Conservation (phyloP, 257 asterid genomes). For the Solanum rostratum region DNA sequence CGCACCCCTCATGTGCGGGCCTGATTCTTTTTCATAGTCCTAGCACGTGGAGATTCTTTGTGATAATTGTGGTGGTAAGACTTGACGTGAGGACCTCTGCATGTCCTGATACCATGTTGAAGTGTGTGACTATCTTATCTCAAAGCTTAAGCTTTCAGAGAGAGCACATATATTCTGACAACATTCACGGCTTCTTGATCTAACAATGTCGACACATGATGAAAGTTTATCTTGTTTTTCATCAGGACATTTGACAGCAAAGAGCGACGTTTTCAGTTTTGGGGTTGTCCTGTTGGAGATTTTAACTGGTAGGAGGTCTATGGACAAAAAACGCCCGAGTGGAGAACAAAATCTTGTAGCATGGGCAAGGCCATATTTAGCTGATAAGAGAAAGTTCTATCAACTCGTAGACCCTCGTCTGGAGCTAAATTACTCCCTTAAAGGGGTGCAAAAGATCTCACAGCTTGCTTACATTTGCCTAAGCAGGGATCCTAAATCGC, state of each 20-base stretch:
- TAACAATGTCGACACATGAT: neutral
- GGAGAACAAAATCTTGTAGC: constrained; percentile 89
- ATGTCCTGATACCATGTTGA: neutral
- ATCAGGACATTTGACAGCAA: constrained; percentile 78
- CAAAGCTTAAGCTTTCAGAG: too few relatives aligned
- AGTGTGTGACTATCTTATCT: too few relatives aligned
- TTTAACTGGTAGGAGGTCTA: constrained; percentile 75
- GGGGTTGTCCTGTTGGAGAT: constrained; percentile 89
- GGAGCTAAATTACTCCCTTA: constrained; percentile 69
- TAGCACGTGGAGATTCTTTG: neutral
- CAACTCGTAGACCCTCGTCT: constrained; percentile 87
- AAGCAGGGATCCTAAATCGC: constrained; percentile 64
- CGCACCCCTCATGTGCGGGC: neutral
- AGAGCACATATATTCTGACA: too few relatives aligned
- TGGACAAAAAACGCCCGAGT: constrained; percentile 86
- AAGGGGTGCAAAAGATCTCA: constrained; percentile 71
- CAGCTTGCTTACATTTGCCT: constrained; percentile 64
- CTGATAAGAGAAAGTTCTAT: constrained; percentile 72
- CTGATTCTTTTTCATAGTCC: neutral
- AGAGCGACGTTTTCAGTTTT: constrained; percentile 88
- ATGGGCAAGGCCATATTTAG: constrained; percentile 83
- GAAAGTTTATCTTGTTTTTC: neutral
- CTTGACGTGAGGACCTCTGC: neutral
- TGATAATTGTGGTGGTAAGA: neutral
- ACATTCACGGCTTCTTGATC: neutral